phyloP scores from a whole-genome alignment of 768 basidiomycete species.

The Cubamyces sp. region DNA sequence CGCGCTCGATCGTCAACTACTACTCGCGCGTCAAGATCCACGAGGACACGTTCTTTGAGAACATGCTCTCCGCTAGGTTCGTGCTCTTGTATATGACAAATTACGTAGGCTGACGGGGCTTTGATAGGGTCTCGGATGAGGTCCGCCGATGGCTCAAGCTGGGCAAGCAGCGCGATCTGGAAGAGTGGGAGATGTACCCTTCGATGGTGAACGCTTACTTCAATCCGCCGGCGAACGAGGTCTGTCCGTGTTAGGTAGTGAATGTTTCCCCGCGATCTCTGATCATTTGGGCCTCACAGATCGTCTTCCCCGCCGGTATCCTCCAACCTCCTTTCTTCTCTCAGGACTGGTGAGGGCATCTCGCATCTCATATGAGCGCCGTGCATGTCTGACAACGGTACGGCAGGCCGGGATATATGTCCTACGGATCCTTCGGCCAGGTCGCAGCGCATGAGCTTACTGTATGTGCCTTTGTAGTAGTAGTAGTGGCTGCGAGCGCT shows the following conservation, averaged over 20 bases:
- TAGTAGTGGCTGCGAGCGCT: background rate
- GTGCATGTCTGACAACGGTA: constrained; percentile 5
- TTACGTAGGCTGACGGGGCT: constrained; percentile 1
- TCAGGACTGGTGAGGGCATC: constrained; percentile 60
- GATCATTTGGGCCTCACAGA: constrained; percentile 44
- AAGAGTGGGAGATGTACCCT: constrained; percentile 88
- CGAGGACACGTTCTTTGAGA: constrained; percentile 79
- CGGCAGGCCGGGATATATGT: constrained; percentile 82
- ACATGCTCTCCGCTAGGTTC: constrained; percentile 69
- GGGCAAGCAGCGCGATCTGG: constrained; percentile 67
- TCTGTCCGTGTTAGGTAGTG: constrained; percentile 32
- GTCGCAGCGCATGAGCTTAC: constrained; percentile 93
- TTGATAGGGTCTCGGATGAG: constrained; percentile 56
- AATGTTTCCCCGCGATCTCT: background rate
- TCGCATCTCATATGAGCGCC: no score
- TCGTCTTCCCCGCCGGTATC: constrained; percentile 97
- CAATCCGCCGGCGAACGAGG: constrained; percentile 87
- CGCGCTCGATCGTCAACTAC: constrained; percentile 71
- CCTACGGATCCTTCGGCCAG: constrained; percentile 91
- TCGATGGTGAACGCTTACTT: constrained; percentile 89
- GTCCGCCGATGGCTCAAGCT: constrained; percentile 76
- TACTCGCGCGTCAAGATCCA: constrained; percentile 72
- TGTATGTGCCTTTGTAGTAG: constrained; percentile 45
- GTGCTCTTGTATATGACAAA: constrained; percentile 26
- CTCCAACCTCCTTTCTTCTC: constrained; percentile 92